These are phyloP conservation scores for Pseudogymnoascus sp. DNA, from an alignment of 2,329 filamentous ascomycete species.

Conservation along the genomic window DNA sequence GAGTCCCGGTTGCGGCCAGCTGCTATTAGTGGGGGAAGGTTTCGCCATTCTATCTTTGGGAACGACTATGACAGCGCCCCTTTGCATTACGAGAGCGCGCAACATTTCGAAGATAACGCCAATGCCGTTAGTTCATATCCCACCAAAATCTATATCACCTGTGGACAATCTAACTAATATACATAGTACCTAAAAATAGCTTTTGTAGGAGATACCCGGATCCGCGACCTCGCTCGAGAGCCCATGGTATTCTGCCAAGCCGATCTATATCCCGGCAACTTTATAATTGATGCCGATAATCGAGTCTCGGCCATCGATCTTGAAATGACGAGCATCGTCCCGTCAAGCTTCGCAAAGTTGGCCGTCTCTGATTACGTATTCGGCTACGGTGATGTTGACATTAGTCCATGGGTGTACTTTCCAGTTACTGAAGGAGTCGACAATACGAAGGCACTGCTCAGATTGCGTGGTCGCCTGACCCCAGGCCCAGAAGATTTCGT, in stretches of 20 bases:
- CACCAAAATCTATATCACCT: neutral
- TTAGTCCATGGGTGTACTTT: constrained; percentile 11
- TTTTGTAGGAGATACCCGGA: neutral
- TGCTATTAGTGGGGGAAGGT: neutral
- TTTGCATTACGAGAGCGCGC: constrained; percentile 16
- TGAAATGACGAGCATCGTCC: constrained; percentile 15
- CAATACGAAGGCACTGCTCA: constrained; percentile 25
- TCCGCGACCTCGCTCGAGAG: constrained; percentile 14
- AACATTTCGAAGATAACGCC: constrained; percentile 18
- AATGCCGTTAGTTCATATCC: constrained; percentile 14
- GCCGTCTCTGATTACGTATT: neutral
- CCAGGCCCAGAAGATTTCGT: neutral
- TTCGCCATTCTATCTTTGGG: constrained; percentile 13
- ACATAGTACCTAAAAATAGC: constrained; percentile 12
- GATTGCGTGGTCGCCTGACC: too few species aligned
- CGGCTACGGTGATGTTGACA: neutral
- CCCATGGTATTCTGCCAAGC: constrained; percentile 20
- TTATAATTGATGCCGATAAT: constrained; percentile 16
- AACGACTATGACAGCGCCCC: neutral
- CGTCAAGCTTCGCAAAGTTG: constrained; percentile 17
- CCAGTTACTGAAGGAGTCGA: constrained; percentile 13
- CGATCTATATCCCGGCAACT: constrained; percentile 16
- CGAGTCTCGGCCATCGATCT: constrained; percentile 16
- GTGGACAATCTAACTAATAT: neutral
- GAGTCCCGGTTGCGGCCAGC: constrained; percentile 6